Conservation (phyloP, 1,139 yeast genomes). For the Schizosaccharomyces versatilis region DNA sequence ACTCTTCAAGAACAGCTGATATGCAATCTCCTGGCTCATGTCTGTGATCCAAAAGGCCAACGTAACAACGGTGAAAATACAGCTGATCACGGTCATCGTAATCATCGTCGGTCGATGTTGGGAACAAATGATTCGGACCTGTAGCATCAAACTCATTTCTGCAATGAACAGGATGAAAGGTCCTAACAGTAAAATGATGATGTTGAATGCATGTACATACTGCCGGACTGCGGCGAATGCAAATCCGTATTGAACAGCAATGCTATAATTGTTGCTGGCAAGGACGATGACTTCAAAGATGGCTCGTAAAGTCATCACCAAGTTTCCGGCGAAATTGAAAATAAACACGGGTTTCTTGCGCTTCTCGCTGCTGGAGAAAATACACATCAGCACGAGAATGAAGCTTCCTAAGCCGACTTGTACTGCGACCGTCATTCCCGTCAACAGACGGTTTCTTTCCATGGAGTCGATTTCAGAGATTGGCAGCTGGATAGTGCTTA, state of each 20-base stretch:
- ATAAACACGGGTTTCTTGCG: slow-evolving; percentile 47
- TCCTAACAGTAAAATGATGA: slow-evolving; percentile 20
- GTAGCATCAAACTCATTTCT: slow-evolving; percentile 46
- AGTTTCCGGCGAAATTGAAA: slow-evolving; percentile 38
- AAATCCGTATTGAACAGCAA: slow-evolving; percentile 21
- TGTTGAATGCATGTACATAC: slow-evolving; percentile 27
- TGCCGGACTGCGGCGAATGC: not conserved
- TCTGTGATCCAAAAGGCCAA: slow-evolving; percentile 31
- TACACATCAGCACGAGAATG: slow-evolving; percentile 11
- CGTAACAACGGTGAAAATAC: slow-evolving; percentile 27
- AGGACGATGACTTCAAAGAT: slow-evolving; percentile 34
- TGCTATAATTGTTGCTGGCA: slow-evolving; percentile 29
- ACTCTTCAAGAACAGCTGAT: slow-evolving; percentile 20
- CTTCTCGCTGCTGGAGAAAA: slow-evolving; percentile 18
- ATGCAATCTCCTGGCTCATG: not conserved
- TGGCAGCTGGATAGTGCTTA: not conserved
- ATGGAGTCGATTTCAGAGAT: slow-evolving; percentile 4
- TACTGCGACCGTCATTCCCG: slow-evolving; percentile 10
- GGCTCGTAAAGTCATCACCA: slow-evolving; percentile 35
- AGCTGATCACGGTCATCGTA: slow-evolving; percentile 25
- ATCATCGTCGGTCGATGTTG: slow-evolving; percentile 26
- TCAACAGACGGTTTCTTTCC: slow-evolving; percentile 2
- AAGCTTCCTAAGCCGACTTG: slow-evolving; percentile 14
- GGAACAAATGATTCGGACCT: slow-evolving; percentile 44
- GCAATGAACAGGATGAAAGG: slow-evolving; percentile 36